These are phyloP conservation scores for Aspergillus sp. DNA, from an alignment of 2,329 filamentous ascomycete species.

Conservation along the genomic window DNA sequence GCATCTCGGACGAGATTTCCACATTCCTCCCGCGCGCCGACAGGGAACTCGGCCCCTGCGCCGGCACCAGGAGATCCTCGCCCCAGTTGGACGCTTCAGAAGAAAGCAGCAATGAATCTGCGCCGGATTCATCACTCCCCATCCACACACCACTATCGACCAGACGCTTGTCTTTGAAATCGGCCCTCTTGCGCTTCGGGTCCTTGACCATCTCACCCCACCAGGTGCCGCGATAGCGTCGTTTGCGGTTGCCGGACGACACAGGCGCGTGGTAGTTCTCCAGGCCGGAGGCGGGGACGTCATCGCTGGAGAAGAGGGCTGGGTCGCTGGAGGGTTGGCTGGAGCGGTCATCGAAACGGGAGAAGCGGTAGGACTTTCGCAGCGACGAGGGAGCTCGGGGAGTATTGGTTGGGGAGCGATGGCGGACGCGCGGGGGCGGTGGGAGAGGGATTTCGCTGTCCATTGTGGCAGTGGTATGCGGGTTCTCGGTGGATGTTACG, in stretches of 20 bases:
- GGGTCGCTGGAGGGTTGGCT: constrained; percentile 44
- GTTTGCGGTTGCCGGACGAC: constrained; percentile 28
- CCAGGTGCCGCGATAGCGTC: constrained; percentile 46
- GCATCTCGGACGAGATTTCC: constrained; percentile 10
- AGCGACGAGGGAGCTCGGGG: constrained; percentile 17
- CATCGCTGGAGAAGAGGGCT: constrained; percentile 48
- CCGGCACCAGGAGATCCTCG: constrained; percentile 31
- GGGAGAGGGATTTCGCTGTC: constrained; percentile 39
- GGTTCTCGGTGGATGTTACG: background rate
- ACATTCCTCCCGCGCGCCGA: constrained; percentile 16
- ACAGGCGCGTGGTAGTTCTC: constrained; percentile 41
- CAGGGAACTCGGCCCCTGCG: background rate
- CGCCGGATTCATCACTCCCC: constrained; percentile 44
- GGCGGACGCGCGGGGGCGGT: constrained; percentile 34
- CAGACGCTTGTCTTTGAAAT: constrained; percentile 44
- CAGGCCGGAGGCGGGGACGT: constrained; percentile 43
- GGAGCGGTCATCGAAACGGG: constrained; percentile 34
- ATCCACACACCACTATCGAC: constrained; percentile 49
- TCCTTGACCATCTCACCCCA: constrained; percentile 41
- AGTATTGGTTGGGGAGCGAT: constrained; percentile 29
- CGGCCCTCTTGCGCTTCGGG: constrained; percentile 37
- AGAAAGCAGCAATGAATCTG: constrained; percentile 30
- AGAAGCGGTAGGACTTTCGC: constrained; percentile 24
- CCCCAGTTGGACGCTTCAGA: constrained; percentile 36
- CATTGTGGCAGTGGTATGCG: constrained; percentile 20